Conservation (phyloP, 2,329 filamentous ascomycete genomes). For the Colletotrichum camelliae region DNA sequence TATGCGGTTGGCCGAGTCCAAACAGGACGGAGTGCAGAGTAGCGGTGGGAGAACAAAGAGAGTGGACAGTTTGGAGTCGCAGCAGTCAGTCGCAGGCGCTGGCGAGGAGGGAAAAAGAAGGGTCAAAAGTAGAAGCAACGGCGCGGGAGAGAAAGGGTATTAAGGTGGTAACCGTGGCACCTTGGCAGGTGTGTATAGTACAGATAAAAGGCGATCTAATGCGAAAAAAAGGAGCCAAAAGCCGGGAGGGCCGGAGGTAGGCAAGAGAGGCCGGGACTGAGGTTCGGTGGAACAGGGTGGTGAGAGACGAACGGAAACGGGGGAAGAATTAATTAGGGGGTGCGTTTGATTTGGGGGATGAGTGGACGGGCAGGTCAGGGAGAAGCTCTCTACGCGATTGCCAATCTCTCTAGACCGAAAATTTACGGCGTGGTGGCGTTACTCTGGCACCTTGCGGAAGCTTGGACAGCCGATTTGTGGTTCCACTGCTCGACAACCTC, state of each 20-base stretch:
- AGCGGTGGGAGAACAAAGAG: constrained; percentile 10
- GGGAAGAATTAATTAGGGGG: constrained; percentile 17
- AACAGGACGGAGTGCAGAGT: neutral
- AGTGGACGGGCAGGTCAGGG: neutral
- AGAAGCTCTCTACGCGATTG: constrained; percentile 15
- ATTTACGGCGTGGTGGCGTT: constrained; percentile 21
- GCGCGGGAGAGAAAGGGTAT: neutral
- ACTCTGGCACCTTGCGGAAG: constrained; percentile 23
- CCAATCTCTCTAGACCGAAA: constrained; percentile 14
- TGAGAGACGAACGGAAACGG: constrained; percentile 9
- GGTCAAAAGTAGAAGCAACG: neutral
- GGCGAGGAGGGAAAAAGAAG: neutral
- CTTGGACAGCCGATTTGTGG: constrained; percentile 23
- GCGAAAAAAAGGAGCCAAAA: constrained; percentile 14
- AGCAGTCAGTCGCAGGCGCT: constrained; percentile 6
- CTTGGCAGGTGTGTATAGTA: neutral
- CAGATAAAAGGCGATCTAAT: constrained; percentile 5
- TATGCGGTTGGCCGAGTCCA: neutral
- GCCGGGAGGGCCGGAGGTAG: constrained; percentile 18
- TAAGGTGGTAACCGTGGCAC: neutral
- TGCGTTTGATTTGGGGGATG: constrained; percentile 6
- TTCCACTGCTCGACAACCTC: constrained; percentile 12
- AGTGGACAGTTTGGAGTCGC: constrained; percentile 12
- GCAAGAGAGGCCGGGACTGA: constrained; percentile 10
- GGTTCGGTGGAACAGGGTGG: constrained; percentile 11